phyloP scores from a whole-genome alignment of 257 asterid species.

The Nemophila menziesii region DNA sequence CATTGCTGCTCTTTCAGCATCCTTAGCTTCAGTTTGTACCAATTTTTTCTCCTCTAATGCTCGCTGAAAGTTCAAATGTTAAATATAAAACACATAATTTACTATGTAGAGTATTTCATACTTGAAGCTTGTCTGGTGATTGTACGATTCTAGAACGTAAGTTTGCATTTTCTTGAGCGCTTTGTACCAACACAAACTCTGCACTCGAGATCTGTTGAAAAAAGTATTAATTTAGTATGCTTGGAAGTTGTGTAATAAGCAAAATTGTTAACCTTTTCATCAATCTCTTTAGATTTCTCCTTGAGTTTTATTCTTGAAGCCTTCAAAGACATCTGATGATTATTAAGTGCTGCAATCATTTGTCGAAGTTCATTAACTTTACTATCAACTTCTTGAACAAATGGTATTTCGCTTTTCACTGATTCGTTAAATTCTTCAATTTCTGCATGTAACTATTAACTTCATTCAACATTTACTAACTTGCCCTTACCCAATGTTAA shows the following conservation, averaged over 20 bases:
- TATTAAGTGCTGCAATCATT: slow-evolving; percentile 57
- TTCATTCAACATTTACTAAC: slow-evolving; percentile 1
- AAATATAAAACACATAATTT: neutral
- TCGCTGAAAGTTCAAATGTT: slow-evolving; percentile 27
- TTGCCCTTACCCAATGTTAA: too few relatives aligned
- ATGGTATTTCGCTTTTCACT: slow-evolving; percentile 54
- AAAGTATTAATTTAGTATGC: slow-evolving; percentile 1
- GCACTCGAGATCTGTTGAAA: slow-evolving; percentile 57
- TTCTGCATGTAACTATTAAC: slow-evolving; percentile 47
- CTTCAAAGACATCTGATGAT: slow-evolving; percentile 60
- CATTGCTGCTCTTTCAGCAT: slow-evolving; percentile 64
- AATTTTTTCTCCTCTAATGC: slow-evolving; percentile 60
- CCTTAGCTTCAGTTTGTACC: slow-evolving; percentile 43
- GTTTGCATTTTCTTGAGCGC: slow-evolving; percentile 75
- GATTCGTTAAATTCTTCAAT: slow-evolving; percentile 38
- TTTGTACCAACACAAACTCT: slow-evolving; percentile 61
- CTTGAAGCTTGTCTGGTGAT: slow-evolving; percentile 98
- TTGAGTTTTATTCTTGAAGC: slow-evolving; percentile 43
- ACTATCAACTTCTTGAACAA: slow-evolving; percentile 48
- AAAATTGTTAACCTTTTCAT: slow-evolving; percentile 53
- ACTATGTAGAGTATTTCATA: slow-evolving; percentile 12
- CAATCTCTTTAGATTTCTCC: slow-evolving; percentile 69
- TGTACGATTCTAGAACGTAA: slow-evolving; percentile 83
- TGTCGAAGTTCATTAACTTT: slow-evolving; percentile 56
- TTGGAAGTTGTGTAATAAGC: slow-evolving; percentile 8